These are phyloP conservation scores for Nitzschia sp. DNA, from an alignment of 108 stramenopile genomes.

Conservation along the genomic window DNA sequence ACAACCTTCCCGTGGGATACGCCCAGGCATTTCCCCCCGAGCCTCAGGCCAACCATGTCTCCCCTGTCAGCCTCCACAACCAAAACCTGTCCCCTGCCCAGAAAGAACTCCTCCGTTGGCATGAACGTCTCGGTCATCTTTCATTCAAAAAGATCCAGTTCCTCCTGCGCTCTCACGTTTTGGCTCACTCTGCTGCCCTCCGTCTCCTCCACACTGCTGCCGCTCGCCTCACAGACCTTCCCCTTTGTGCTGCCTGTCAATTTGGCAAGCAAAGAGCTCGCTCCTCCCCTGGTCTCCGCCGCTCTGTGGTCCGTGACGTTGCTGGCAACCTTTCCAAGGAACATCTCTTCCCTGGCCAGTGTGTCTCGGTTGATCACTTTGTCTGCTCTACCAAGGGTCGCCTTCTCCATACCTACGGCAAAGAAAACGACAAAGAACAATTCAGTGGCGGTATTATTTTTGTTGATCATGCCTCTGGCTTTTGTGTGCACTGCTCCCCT, in stretches of 20 bases:
- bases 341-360: conserved; percentile 33
- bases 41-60: not conserved
- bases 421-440: conserved; percentile 17
- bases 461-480: conserved; percentile 32
- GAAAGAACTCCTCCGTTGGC: conserved; percentile 43
- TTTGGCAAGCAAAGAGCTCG: conserved; percentile 18
- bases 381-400: conserved; percentile 27
- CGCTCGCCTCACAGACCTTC: not conserved
- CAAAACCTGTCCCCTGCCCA: conserved; percentile 42
- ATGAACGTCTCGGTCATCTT: conserved; percentile 31
- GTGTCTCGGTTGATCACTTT: conserved; percentile 44
- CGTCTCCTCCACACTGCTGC: conserved; percentile 9
- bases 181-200: not conserved
- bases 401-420: conserved; percentile 25
- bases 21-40: conserved; percentile 5
- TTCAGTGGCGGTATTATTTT: conserved; percentile 39
- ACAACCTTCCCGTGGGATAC: not conserved
- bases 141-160: conserved; percentile 19
- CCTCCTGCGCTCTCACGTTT: conserved; percentile 5
- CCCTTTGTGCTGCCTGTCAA: conserved; percentile 35
- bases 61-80: conserved; percentile 17
- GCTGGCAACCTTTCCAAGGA: conserved; percentile 17
- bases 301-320: conserved; percentile 1
- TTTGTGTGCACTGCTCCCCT: conserved; percentile 35
- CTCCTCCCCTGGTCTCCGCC: not conserved